phyloP scores from a whole-genome alignment of 208 protist genomes.

The Leishmania arabica region DNA sequence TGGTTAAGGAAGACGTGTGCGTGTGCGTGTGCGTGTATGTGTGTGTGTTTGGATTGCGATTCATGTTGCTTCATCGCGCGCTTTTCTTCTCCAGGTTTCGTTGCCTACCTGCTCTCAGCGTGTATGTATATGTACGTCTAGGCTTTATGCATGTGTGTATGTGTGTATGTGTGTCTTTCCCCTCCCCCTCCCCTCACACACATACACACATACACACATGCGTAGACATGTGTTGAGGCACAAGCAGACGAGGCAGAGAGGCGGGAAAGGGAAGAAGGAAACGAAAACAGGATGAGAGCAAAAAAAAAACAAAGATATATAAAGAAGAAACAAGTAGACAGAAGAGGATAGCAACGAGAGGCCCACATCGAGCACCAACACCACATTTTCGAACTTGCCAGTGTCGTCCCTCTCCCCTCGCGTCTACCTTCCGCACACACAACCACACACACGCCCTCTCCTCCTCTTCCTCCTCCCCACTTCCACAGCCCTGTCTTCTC shows the following conservation, averaged over 20 bases:
- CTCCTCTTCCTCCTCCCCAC: no score
- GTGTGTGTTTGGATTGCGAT: neutral
- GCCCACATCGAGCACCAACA: neutral
- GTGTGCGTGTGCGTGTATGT: neutral
- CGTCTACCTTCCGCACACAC: neutral
- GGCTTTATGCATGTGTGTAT: neutral
- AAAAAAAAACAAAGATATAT: neutral
- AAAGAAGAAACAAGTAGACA: neutral
- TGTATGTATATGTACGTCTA: neutral
- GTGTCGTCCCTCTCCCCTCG: neutral
- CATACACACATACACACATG: neutral
- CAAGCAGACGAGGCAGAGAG: neutral
- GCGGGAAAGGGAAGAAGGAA: neutral
- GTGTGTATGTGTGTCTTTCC: neutral
- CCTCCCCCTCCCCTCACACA: neutral
- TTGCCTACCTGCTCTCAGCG: neutral
- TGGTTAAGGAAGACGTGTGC: neutral
- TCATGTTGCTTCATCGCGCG: neutral
- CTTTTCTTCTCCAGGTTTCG: neutral
- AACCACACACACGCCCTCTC: no score
- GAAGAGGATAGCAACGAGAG: neutral
- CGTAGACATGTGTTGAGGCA: neutral
- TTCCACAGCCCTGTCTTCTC: neutral
- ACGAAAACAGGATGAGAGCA: neutral
- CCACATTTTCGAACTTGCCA: neutral